Evolutionary conservation across 495 filamentous ascomycete species (phyloP), one percentile per base, ranked within the genome.

Genomic region (Tuber borchii): DNA sequence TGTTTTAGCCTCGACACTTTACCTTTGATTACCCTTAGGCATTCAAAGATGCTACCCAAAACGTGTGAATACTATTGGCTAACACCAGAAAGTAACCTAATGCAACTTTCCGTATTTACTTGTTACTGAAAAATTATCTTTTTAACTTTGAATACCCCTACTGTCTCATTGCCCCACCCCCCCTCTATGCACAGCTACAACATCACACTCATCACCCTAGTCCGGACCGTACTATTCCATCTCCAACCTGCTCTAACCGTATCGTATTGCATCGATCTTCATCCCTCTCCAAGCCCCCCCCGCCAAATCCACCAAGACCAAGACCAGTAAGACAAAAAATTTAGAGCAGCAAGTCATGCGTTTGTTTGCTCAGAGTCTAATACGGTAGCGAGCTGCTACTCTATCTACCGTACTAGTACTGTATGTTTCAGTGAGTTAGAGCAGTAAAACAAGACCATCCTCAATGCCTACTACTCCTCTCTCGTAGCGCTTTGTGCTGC

Each of bases 401-500:
- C 6, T 22, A 22, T 22, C 19, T 19, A 48, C 20, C 17, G 20
- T 48, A 1, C 42, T 12, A 4, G 20, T 48, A 1, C 42, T 12
- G 39, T 43, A 43, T 43, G 42, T 12, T 12, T 43, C 42, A 6
- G 42, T 9, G 10, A 12, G 8, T 12, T 12, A 12, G 42, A 43
- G 42, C 34, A 37, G 20, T 22, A 48, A 48, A 48, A 22, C 46
- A 22, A 5, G 46, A 20, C 19, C 46, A 48, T 22, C 0, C 20
- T 17, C 46, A 22, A n/a, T 9, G 22, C 26, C n/a, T n/a, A n/a
- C n/a, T 61, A 10, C 10, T 31, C 26, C 51, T 61, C n/a, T 61
- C 40, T 72, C 73, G 76, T 42, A 71, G 56, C 68, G 34, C 69
- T 75, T 75, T 70, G 42, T 70, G 37, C 76, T 69, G 73, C 39